phyloP scores from a whole-genome alignment of 116 monocot species.

The Phalaenopsis hybrid region DNA sequence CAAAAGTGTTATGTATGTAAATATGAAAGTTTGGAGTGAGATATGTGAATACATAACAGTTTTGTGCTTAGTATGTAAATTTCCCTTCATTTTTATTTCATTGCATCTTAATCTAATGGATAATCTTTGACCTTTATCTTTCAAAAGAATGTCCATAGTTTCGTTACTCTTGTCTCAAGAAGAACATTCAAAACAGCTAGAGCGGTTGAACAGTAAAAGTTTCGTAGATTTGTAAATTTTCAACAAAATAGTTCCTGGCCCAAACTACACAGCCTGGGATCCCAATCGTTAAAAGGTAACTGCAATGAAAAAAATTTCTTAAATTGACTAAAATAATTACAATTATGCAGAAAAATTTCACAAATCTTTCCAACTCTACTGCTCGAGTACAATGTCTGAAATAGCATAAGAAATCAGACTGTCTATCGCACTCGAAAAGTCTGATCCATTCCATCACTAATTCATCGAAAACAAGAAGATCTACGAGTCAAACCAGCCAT shows the following conservation, averaged over 20 bases:
- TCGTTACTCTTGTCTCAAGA: neutral
- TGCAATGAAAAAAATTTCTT: neutral
- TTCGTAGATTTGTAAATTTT: neutral
- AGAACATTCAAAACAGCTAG: neutral
- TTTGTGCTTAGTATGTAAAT: too few species aligned
- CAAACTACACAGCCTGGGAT: neutral
- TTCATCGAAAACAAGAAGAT: neutral
- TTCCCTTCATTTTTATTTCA: neutral
- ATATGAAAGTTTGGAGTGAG: too few species aligned
- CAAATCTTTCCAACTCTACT: neutral
- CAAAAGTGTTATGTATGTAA: too few species aligned
- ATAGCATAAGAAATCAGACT: neutral
- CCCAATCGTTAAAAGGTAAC: neutral
- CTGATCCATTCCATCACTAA: neutral
- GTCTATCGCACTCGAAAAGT: neutral
- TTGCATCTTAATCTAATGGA: neutral
- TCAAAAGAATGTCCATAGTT: neutral
- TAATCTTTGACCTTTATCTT: neutral
- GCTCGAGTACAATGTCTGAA: neutral
- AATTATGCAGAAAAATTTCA: neutral
- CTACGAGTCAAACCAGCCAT: conserved; percentile 4
- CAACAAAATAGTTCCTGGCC: neutral
- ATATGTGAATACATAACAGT: too few species aligned
- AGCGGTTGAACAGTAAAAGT: neutral
- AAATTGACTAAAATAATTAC: too few species aligned